Evolutionary conservation across 2,329 filamentous ascomycete genomes (phyloP).

Genomic region (Hyphodiscus sp.): DNA sequence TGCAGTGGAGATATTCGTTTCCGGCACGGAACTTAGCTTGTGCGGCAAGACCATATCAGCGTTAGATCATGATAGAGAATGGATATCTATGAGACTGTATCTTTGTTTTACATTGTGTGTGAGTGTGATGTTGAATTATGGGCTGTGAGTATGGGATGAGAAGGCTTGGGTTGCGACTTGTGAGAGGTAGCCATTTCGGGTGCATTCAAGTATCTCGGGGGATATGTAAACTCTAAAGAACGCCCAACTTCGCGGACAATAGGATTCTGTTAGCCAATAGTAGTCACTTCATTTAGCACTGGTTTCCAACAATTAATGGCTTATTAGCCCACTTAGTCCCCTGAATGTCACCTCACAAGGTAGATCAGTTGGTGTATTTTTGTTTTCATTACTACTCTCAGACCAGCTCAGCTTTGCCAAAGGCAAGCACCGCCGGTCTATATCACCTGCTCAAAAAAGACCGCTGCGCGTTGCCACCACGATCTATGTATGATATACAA

Average conservation of each 20-base stretch:
- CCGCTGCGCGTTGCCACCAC: neutral
- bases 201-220: too few species aligned
- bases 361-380: neutral
- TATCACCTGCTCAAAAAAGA: neutral
- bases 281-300: too few species aligned
- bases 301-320: too few species aligned
- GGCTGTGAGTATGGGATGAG: neutral
- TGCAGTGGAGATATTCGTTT: constrained; percentile 14
- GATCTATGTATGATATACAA: neutral
- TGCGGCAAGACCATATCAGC: neutral
- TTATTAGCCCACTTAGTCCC: too few species aligned
- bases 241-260: too few species aligned
- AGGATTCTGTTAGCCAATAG: too few species aligned
- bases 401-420: neutral
- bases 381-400: neutral
- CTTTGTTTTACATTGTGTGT: neutral
- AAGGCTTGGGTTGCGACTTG: too few species aligned
- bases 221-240: too few species aligned
- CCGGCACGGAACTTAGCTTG: neutral
- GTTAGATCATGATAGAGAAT: constrained; percentile 2
- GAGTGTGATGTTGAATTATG: neutral
- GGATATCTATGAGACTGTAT: constrained; percentile 14
- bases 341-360: neutral
- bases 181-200: too few species aligned
- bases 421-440: neutral